Evolutionary conservation across 228 moss, liverwort and hornwort genomes (phyloP), one percentile per base, ranked within the genome.

Genomic region (Sphagnum magellanicum): DNA sequence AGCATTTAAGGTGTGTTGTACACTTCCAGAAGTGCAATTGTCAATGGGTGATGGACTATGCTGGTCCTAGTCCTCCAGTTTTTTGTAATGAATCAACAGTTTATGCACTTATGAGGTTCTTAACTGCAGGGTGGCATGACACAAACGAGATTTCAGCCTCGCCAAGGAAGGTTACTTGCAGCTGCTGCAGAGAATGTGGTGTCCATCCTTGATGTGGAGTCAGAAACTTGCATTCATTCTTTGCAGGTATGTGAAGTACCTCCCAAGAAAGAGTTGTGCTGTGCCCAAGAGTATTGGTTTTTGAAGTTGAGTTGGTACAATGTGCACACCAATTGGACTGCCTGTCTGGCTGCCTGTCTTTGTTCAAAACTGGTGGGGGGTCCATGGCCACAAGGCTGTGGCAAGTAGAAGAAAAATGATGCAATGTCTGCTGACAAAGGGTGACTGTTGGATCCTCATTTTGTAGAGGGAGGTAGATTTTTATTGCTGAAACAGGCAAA

Each of bases 141-240:
- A 1, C 98, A 98, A 79, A 98, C 92, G 94, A 89, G 98, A 73
- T 98, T 98, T 69, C 98, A 98, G 80, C 98, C 98, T 66, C 90
- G 98, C 65, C 88, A 90, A 51, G 98, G 98, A 64, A 92, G 94
- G 81, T 71, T 94, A 74, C 80, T 98, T 74, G 98, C 98, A 59
- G 98, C 98, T 50, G 92, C 94, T 14, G 98, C 98, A 50, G 98
- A 98, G 76, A 98, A 90, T 32, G 82, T 91, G 10, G 98, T 94
- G 49, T 92, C 98, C 49, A 98, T 98, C 50, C 94, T 94, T 77
- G 94, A 98, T 74, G 98, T 98, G 4, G 92, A 98, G 60, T 89
- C 98, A 49, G 98, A 98, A 83, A 88, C 86, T 46, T 87, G 88
- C 51, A 76, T 98, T 62, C 94, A 98, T 52, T 87, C 94, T 5